Evolutionary conservation across 257 asterid species (phyloP).

Genomic region (Ophiorrhiza pumila): DNA sequence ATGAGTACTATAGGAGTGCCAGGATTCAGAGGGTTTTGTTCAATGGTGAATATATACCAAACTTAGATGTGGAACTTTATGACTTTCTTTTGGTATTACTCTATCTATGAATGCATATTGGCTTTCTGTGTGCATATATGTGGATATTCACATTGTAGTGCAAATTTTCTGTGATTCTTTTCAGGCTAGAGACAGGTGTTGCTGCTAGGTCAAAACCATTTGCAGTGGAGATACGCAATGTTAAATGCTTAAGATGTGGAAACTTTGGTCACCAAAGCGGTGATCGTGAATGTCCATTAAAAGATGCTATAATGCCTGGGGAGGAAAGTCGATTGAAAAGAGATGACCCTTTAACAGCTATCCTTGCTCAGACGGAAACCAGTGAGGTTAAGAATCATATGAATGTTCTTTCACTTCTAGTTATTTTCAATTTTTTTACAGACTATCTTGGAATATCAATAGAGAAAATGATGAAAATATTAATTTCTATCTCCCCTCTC

Average conservation of each 20-base stretch:
- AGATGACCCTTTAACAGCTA: slow-evolving; percentile 91
- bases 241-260: slow-evolving; percentile 93
- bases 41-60: not conserved
- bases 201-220: slow-evolving; percentile 87
- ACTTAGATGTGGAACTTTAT: not conserved
- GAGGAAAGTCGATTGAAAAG: slow-evolving; percentile 90
- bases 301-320: slow-evolving; percentile 87
- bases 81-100: not conserved
- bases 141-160: not conserved
- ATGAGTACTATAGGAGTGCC: not conserved
- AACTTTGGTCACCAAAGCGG: slow-evolving; percentile 96
- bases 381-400: slow-evolving; percentile 51
- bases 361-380: slow-evolving; percentile 75
- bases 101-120: not conserved
- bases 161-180: slow-evolving; percentile 19
- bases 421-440: not conserved
- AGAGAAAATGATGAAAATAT: not conserved
- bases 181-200: slow-evolving; percentile 92
- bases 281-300: slow-evolving; percentile 96
- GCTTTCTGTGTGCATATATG: not conserved
- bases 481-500: not conserved
- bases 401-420: not conserved
- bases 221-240: slow-evolving; percentile 96
- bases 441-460: not conserved
- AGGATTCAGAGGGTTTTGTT: not conserved